Evolutionary conservation across 805 yeast species (phyloP).

Genomic region (Saturnispora gosingensis): DNA sequence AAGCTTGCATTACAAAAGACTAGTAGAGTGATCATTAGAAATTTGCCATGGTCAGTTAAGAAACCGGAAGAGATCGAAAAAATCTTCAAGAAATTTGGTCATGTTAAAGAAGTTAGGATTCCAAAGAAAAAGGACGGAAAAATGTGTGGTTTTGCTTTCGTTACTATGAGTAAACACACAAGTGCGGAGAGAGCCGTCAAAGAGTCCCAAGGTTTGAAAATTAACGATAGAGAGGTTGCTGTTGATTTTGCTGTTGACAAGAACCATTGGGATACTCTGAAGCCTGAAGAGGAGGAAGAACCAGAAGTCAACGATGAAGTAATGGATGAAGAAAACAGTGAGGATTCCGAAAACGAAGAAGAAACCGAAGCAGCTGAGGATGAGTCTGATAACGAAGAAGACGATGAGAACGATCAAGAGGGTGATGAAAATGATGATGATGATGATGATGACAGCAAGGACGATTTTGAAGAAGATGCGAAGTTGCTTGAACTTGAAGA

Average conservation of each 20-base stretch:
- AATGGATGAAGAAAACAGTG: constrained; percentile 10
- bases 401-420: constrained; percentile 24
- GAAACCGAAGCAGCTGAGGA: constrained; percentile 30
- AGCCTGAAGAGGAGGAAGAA: constrained; percentile 35
- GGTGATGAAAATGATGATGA: constrained; percentile 22
- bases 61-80: constrained; percentile 63
- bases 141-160: constrained; percentile 93
- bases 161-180: constrained; percentile 71
- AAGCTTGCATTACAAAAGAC: constrained; percentile 36
- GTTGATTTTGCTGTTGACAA: constrained; percentile 92
- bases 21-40: constrained; percentile 81
- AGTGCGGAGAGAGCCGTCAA: constrained; percentile 79
- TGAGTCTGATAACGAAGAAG: constrained; percentile 26
- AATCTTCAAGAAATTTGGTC: constrained; percentile 68
- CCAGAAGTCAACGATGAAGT: constrained; percentile 32
- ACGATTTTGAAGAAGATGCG: constrained; percentile 20
- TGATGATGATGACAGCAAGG: constrained; percentile 11
- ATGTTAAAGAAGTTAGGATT: constrained; percentile 78
- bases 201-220: constrained; percentile 62
- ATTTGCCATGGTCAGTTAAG: constrained; percentile 93
- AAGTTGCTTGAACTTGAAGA: constrained; percentile 27
- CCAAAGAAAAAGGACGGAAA: constrained; percentile 83
- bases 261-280: constrained; percentile 63
- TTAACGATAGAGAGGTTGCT: constrained; percentile 85
- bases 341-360: constrained; percentile 26